Evolutionary conservation across 371 early-diverging fungal species (phyloP), one percentile per base, ranked within the genome.

Genomic region (Mortierella sp.): DNA sequence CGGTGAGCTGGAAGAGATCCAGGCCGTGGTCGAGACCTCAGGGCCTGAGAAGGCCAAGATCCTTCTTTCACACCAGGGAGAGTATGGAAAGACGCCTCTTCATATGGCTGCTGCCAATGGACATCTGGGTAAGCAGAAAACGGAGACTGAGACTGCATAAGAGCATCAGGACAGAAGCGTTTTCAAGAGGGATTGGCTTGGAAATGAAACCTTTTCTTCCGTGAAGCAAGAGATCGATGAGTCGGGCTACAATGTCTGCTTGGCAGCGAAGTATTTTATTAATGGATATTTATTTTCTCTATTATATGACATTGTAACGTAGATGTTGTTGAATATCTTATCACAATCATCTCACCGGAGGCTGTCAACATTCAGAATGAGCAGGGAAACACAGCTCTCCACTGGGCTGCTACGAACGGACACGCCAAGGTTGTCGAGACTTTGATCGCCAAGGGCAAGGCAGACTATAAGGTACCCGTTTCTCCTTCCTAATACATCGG

Each of bases 391-490:
- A 90, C 94, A 15, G 86, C 96, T 23, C 83, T 96, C 50, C 96
- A 96, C 75, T 94, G 95, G 95, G 93, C 93, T 44, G 91, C 93
- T 7, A 76, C 94, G 30, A 96, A 94, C 76, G 95, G 95, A 6
- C 89, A 93, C 50, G 60, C 80, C 58, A 86, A 87, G 55, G 83
- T 84, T 19, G 93, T 91, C 9, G 79, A 90, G 68, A 7, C 81
- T 31, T 70, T 95, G 60, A 82, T 91, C 14, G 70, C 78, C 23
- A 64, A 67, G 85, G 96, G 82, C 47, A 69, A 64, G 31, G 88
- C 84, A 32, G 85, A 90, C 64, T 84, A 84, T 63, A 86, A 85
- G 83, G 89, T 91, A 88, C 64, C 37, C 14, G 19, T 23, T 21
- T 26, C n/a, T 37, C 21, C 17, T 34, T 48, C 24, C 37, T 11